Evolutionary conservation across 73 alveolate genomes (phyloP).

Genomic region (Paramecium tetraurelia): DNA sequence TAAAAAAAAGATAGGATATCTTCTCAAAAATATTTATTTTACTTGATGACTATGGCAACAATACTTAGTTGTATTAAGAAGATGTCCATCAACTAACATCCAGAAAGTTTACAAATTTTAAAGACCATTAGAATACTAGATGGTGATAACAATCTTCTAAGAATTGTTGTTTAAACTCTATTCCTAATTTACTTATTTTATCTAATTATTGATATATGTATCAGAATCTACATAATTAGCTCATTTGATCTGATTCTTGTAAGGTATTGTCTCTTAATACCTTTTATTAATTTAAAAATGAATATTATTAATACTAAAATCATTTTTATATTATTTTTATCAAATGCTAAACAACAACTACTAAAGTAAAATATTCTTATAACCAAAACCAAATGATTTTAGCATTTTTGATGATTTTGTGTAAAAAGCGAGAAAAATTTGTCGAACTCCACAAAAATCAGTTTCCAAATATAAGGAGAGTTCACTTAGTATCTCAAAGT

Average conservation of each 20-base stretch:
- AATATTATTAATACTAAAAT: neutral
- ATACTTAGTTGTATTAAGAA: no score
- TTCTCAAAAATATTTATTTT: no score
- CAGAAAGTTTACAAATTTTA: neutral
- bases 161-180: no score
- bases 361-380: neutral
- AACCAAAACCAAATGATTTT: neutral
- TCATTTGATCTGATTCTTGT: neutral
- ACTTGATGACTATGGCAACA: neutral
- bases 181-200: no score
- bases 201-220: no score
- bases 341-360: neutral
- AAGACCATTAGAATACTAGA: no score
- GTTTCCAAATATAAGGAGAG: conserved; percentile 4
- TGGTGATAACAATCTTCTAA: no score
- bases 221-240: neutral
- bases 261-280: conserved; percentile 23
- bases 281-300: conserved; percentile 4
- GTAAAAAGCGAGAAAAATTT: neutral
- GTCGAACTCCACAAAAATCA: neutral
- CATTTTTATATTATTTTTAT: neutral
- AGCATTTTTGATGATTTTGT: conserved; percentile 29
- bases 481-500: neutral
- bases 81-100: no score
- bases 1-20: neutral